Evolutionary conservation across 2,329 filamentous ascomycete species (phyloP).

Genomic region (Fusarium sp.): DNA sequence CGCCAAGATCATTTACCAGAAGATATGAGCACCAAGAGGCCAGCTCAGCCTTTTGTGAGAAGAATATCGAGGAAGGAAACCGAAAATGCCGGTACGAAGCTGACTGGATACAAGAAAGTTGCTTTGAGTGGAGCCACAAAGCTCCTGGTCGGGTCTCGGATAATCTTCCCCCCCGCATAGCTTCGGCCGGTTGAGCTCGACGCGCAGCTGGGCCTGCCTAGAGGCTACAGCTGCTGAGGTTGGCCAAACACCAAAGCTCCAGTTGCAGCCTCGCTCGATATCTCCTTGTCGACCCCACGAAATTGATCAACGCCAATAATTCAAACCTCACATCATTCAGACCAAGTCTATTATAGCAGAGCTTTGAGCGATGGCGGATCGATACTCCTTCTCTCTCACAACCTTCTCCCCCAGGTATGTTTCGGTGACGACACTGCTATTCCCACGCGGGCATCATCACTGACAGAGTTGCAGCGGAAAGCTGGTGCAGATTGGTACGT

Average conservation of each 20-base stretch:
- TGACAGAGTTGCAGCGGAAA: slow-evolving; percentile 78
- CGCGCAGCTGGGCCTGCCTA: slow-evolving; percentile 53
- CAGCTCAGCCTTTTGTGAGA: slow-evolving; percentile 44
- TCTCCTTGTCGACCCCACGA: slow-evolving; percentile 38
- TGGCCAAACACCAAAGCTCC: slow-evolving; percentile 49
- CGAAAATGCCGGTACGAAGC: slow-evolving; percentile 41
- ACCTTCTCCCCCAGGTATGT: slow-evolving; percentile 98
- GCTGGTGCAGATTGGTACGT: slow-evolving; percentile 91
- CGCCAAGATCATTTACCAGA: slow-evolving; percentile 36
- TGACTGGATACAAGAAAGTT: slow-evolving; percentile 34
- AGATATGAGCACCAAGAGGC: slow-evolving; percentile 40
- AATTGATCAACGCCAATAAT: slow-evolving; percentile 33
- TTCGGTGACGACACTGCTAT: slow-evolving; percentile 43
- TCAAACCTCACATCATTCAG: slow-evolving; percentile 15
- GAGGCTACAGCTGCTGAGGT: slow-evolving; percentile 41
- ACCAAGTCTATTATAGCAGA: slow-evolving; percentile 12
- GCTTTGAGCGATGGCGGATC: slow-evolving; percentile 80
- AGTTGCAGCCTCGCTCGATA: slow-evolving; percentile 45
- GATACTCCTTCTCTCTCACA: slow-evolving; percentile 99
- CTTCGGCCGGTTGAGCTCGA: slow-evolving; percentile 46
- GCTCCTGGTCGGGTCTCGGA: slow-evolving; percentile 37
- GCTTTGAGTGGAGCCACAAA: slow-evolving; percentile 22
- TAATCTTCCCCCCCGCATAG: slow-evolving; percentile 43
- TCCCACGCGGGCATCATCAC: slow-evolving; percentile 46
- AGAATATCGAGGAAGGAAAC: slow-evolving; percentile 40